Percentiles rank a stretch among this genome's conserved stretches.
These are phyloP conservation scores for Samsoniella hepiali DNA, from an alignment of 2,329 filamentous ascomycete species.

Conservation along the genomic window DNA sequence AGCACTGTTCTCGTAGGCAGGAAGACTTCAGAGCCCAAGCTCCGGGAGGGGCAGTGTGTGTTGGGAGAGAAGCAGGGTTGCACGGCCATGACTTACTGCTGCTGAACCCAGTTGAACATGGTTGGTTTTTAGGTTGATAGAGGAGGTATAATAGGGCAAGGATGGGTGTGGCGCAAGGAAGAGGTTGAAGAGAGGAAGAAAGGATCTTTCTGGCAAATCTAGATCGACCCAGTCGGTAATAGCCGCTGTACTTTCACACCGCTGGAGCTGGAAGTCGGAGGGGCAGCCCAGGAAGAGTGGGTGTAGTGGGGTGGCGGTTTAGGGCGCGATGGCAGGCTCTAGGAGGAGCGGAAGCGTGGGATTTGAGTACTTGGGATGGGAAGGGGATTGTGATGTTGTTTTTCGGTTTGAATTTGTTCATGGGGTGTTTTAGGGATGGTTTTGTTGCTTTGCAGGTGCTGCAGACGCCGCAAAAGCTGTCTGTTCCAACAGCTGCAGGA, in stretches of 20 bases:
- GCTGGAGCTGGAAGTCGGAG: constrained; percentile 10
- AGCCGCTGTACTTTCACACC: constrained; percentile 16
- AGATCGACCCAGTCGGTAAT: constrained; percentile 16
- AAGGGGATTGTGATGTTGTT: not conserved
- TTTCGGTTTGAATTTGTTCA: not conserved
- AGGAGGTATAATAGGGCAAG: not conserved
- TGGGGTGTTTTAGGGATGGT: not conserved
- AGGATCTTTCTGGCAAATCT: constrained; percentile 11
- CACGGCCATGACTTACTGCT: constrained; percentile 60
- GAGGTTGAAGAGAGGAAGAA: constrained; percentile 14
- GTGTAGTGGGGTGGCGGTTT: constrained; percentile 7
- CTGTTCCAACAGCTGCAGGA: not conserved
- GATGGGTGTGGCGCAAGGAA: not conserved
- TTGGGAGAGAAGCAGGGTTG: constrained; percentile 12
- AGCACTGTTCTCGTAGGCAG: constrained; percentile 20
- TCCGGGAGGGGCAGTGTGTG: not conserved
- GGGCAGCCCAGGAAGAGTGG: constrained; percentile 13
- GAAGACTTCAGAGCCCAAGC: not conserved
- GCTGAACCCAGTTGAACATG: constrained; percentile 95
- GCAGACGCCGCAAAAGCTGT: not conserved
- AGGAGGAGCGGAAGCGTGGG: not conserved
- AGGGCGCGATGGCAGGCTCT: not conserved
- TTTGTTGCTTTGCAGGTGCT: not conserved
- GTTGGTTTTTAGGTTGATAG: constrained; percentile 27
- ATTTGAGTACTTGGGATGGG: not conserved